phyloP scores from a whole-genome alignment of 345 rosid species.

The Raphanus sativus region DNA sequence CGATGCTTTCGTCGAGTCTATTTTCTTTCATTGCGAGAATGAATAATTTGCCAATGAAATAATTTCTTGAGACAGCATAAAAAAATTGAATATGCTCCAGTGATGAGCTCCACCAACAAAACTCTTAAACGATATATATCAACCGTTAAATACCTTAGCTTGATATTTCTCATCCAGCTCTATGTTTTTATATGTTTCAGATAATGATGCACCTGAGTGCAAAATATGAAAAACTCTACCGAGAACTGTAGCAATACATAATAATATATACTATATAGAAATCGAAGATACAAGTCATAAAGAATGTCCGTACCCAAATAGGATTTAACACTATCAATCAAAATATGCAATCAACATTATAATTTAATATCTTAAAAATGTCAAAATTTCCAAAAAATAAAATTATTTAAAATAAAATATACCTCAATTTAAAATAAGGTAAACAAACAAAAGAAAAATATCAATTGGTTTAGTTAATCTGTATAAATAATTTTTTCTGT shows the following conservation, averaged over 20 bases:
- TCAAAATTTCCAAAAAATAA: neutral
- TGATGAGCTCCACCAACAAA: neutral
- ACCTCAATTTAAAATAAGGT: neutral
- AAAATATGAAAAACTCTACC: neutral
- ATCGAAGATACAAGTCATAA: neutral
- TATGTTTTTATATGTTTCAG: neutral
- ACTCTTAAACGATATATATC: neutral
- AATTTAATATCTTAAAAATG: neutral
- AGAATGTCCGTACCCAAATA: neutral
- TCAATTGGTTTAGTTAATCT: too few relatives aligned
- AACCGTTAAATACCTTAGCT: neutral
- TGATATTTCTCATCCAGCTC: neutral
- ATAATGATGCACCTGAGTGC: neutral
- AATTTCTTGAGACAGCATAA: neutral
- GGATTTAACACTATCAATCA: neutral
- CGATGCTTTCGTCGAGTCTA: neutral
- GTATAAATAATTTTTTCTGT: too few relatives aligned
- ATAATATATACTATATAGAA: neutral
- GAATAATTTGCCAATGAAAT: neutral
- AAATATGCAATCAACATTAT: neutral
- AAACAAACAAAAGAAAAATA: neutral
- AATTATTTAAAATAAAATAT: too few relatives aligned
- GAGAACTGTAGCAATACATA: neutral
- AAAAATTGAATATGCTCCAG: neutral
- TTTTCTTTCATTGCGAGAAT: neutral